A percentile compares a stretch with the other conserved stretches of the same genome.
Conservation (phyloP, 495 filamentous ascomycete genomes). For the Extremus antarcticus region DNA sequence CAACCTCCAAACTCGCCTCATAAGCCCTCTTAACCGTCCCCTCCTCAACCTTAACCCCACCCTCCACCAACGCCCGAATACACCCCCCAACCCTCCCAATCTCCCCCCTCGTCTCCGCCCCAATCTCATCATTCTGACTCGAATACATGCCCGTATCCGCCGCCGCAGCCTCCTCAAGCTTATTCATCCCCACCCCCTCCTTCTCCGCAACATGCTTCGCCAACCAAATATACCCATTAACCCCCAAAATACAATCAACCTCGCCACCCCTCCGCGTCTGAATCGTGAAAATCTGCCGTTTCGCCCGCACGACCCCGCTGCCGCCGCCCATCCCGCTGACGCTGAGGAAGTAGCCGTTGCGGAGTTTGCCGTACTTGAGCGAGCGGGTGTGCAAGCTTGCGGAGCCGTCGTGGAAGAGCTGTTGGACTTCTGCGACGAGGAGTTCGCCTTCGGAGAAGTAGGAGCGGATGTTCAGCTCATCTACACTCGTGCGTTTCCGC, state of each 20-base stretch:
- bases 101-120: slow-evolving; percentile 64
- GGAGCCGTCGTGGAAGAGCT: slow-evolving; percentile 65
- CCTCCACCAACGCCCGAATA: slow-evolving; percentile 67
- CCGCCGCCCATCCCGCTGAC: slow-evolving; percentile 71
- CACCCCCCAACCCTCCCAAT: slow-evolving; percentile 73
- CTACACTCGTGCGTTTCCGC: slow-evolving; percentile 78
- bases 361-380: slow-evolving; percentile 85
- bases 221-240: slow-evolving; percentile 95
- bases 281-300: slow-evolving; percentile 79
- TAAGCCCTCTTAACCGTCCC: slow-evolving; percentile 79
- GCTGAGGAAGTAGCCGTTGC: slow-evolving; percentile 79
- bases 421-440: slow-evolving; percentile 89
- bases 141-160: slow-evolving; percentile 67
- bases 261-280: slow-evolving; percentile 56
- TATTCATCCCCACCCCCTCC: slow-evolving; percentile 54
- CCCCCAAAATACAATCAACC: slow-evolving; percentile 79
- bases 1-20: slow-evolving; percentile 62
- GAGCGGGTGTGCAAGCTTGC: slow-evolving; percentile 81
- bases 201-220: slow-evolving; percentile 53
- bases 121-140: slow-evolving; percentile 79
- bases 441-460: slow-evolving; percentile 88
- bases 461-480: slow-evolving; percentile 90
- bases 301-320: slow-evolving; percentile 64
- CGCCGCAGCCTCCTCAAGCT: slow-evolving; percentile 68
- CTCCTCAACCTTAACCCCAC: slow-evolving; percentile 79